Percentiles rank a stretch among this genome's conserved stretches.
Evolutionary conservation across 805 yeast genomes (phyloP).

Genomic region (Pichia paraexigua): DNA sequence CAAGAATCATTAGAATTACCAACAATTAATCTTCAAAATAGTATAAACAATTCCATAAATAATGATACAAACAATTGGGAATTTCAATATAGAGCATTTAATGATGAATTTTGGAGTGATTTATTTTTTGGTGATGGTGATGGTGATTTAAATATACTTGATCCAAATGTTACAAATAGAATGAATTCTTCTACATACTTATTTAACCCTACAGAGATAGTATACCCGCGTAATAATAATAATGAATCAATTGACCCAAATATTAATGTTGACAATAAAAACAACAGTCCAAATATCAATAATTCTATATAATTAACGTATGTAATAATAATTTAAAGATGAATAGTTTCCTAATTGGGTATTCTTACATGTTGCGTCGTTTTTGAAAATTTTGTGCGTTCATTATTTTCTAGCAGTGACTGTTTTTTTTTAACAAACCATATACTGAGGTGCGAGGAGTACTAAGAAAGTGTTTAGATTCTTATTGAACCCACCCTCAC

Average conservation of each 20-base stretch:
- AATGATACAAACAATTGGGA: slow-evolving; percentile 27
- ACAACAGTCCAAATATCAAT: neutral
- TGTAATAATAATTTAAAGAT: too few relatives aligned
- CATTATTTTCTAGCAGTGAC: neutral
- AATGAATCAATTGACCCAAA: neutral
- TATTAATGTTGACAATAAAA: neutral
- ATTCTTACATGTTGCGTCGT: neutral
- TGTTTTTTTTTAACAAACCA: neutral
- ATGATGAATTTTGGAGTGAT: slow-evolving; percentile 70
- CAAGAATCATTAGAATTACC: neutral
- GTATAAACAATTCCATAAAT: slow-evolving; percentile 6
- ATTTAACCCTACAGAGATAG: neutral
- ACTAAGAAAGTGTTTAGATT: neutral
- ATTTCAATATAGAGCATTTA: slow-evolving; percentile 44
- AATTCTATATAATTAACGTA: neutral
- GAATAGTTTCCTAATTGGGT: slow-evolving; percentile 1
- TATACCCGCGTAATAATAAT: neutral
- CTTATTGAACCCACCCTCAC: neutral
- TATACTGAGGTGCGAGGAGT: slow-evolving; percentile 11
- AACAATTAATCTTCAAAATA: neutral
- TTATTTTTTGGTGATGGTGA: slow-evolving; percentile 25
- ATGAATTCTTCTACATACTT: neutral
- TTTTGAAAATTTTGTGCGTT: neutral
- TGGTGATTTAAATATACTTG: neutral
- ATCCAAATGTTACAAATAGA: neutral